Evolutionary conservation across 1,139 yeast genomes (phyloP).

Genomic region (Candida glucosophila): DNA sequence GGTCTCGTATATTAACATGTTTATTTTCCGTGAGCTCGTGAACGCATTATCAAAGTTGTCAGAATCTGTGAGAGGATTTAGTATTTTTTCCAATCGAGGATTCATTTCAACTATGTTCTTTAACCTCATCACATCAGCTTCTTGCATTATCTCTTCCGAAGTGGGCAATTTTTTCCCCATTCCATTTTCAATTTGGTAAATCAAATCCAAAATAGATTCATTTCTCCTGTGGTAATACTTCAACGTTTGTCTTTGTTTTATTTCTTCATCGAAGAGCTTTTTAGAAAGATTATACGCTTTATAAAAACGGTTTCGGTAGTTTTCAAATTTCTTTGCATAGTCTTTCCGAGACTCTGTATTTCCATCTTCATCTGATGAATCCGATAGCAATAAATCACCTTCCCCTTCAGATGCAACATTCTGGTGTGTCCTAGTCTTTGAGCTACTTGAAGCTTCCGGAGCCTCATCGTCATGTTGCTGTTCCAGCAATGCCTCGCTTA

Average conservation of each 20-base stretch:
- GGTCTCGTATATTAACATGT: slow-evolving; percentile 18
- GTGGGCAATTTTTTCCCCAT: neutral
- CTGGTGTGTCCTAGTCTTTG: neutral
- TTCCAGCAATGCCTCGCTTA: too few species aligned
- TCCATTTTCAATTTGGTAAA: slow-evolving; percentile 14
- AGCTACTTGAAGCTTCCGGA: too few species aligned
- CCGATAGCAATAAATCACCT: too few species aligned
- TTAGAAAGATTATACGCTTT: slow-evolving; percentile 15
- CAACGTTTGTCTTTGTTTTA: slow-evolving; percentile 26
- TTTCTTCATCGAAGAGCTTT: slow-evolving; percentile 22
- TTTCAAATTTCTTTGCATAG: slow-evolving; percentile 17
- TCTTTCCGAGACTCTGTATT: slow-evolving; percentile 7
- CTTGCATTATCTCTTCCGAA: slow-evolving; percentile 5
- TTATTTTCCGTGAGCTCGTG: slow-evolving; percentile 7
- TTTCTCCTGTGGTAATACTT: slow-evolving; percentile 29
- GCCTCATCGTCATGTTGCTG: too few species aligned
- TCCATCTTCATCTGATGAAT: slow-evolving; percentile 1
- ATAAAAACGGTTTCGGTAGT: slow-evolving; percentile 19
- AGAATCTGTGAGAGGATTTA: slow-evolving; percentile 9
- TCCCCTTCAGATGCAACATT: slow-evolving; percentile 1
- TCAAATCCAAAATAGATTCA: slow-evolving; percentile 26
- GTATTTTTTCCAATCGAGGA: slow-evolving; percentile 12
- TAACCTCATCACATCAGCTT: slow-evolving; percentile 11
- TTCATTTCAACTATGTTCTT: slow-evolving; percentile 14
- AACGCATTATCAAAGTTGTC: slow-evolving; percentile 4